phyloP scores from a whole-genome alignment of 2,329 filamentous ascomycete species.

The Pseudocercospora eumusae region DNA sequence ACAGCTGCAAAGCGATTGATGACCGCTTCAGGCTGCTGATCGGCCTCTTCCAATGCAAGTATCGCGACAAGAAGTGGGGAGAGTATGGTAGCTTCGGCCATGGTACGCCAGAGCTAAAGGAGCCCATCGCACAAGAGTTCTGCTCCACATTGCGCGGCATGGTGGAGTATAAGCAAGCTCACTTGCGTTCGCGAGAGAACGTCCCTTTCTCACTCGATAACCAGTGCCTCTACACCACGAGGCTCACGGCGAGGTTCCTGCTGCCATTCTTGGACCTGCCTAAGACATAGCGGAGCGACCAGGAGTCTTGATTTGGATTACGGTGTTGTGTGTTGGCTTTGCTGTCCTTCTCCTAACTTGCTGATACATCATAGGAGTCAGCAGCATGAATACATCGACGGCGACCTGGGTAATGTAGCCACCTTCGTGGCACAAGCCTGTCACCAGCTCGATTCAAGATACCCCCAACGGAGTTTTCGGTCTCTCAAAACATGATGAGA shows the following conservation, averaged over 20 bases:
- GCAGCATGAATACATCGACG: background rate
- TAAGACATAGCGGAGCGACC: background rate
- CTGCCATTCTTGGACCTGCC: constrained; percentile 39
- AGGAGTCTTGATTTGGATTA: background rate
- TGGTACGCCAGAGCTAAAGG: constrained; percentile 43
- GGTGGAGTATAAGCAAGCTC: constrained; percentile 46
- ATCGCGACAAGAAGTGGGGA: constrained; percentile 45
- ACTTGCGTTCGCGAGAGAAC: constrained; percentile 42
- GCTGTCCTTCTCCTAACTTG: background rate
- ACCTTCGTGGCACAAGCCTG: background rate
- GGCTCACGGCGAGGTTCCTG: constrained; percentile 48
- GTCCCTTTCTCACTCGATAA: constrained; percentile 44
- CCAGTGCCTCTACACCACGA: constrained; percentile 46
- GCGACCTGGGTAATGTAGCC: background rate
- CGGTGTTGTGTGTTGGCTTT: background rate
- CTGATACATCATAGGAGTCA: background rate
- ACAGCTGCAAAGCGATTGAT: constrained; percentile 49
- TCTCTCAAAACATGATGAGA: background rate
- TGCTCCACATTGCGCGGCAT: constrained; percentile 42
- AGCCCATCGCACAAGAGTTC: constrained; percentile 42
- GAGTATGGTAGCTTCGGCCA: constrained; percentile 42
- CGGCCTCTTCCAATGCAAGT: constrained; percentile 52
- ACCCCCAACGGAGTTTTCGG: background rate
- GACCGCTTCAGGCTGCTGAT: constrained; percentile 48
- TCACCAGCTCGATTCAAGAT: background rate